Evolutionary conservation across 768 basidiomycete genomes (phyloP), one percentile per base, ranked within the genome.

Genomic region (Pisolithus albus): DNA sequence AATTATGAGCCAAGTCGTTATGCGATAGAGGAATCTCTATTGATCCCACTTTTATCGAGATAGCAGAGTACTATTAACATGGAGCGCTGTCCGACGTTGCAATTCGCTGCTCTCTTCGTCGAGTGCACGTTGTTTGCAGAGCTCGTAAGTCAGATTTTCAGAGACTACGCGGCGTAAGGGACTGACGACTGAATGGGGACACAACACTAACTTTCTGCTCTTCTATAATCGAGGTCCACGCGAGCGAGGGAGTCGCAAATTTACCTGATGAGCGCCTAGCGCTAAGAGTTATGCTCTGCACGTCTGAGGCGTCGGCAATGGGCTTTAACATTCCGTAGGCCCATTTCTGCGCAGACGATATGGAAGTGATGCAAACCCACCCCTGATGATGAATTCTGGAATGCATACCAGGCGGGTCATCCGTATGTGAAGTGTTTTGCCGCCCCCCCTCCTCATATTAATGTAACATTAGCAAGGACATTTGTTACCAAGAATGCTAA

Each of bases 321-420:
- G 83, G 82, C 2, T 84, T 79, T 56, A 84, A 84, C 56, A 83
- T 81, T 83, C 44, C 60, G 79, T 58, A 19, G 1, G 30, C 30
- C 46, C 47, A 34, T 13, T 43, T 3, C 15, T 7, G 37, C 5
- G 28, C 8, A 16, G 21, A 9, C 7, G 11, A 59, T 30, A 24
- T 40, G 46, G 39, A 26, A 10, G 32, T 60, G 46, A 49, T 10
- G 10, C 30, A 9, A 10, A 30, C 10, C 10, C 30, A 10, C 54
- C 19, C 43, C 21, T 28, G 23, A 13, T 30, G 36, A 40, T 32
- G 21, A 26, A 84, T 83, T 82, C 5, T 85, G 83, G 83, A 84
- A 85, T 61, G 83, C 81, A 7, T 83, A 80, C 61, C 75, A 83
- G 56, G 82, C 82, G 52, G 48, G 74, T 58, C 11, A 30, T 30